A percentile compares a stretch with the other conserved stretches of the same genome.
Evolutionary conservation across 2,329 filamentous ascomycete genomes (phyloP).

Genomic region (Raffaelea arxii): DNA sequence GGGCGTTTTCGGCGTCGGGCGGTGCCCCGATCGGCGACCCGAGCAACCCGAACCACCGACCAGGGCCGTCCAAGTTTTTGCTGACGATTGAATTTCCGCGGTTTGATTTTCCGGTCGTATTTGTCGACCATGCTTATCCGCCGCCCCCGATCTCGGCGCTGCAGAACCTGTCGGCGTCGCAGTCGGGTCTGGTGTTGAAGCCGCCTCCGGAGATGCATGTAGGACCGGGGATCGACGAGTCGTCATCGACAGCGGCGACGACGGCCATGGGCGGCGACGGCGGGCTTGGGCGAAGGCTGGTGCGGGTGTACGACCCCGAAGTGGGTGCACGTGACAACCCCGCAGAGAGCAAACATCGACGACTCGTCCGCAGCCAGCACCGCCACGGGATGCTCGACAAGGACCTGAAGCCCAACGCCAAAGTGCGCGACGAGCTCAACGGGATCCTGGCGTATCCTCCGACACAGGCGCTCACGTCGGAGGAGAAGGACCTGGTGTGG

Average conservation of each 20-base stretch:
- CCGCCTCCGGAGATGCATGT: constrained; percentile 81
- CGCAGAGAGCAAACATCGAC: constrained; percentile 86
- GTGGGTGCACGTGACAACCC: constrained; percentile 84
- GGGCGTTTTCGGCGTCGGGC: constrained; percentile 35
- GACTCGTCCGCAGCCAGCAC: constrained; percentile 80
- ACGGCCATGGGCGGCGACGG: not conserved
- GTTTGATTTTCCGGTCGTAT: constrained; percentile 93
- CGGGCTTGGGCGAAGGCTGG: constrained; percentile 47
- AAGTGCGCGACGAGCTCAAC: constrained; percentile 89
- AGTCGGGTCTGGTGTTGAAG: constrained; percentile 62
- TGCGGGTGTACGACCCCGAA: constrained; percentile 89
- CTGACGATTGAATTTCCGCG: constrained; percentile 86
- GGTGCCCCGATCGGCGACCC: constrained; percentile 24
- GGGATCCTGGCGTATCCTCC: constrained; percentile 86
- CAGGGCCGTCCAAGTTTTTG: constrained; percentile 54
- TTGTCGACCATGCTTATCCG: constrained; percentile 87
- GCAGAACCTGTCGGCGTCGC: constrained; percentile 51
- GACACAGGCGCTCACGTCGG: constrained; percentile 74
- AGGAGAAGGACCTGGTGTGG: constrained; percentile 96
- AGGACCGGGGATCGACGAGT: constrained; percentile 63
- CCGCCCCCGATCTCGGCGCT: constrained; percentile 73
- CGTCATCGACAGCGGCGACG: no score
- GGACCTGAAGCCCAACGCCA: constrained; percentile 91
- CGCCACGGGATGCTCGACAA: constrained; percentile 91
- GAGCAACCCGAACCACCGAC: constrained; percentile 23